Evolutionary conservation across 106 monocot genomes (phyloP).

Genomic region (Allium fistulosum): DNA sequence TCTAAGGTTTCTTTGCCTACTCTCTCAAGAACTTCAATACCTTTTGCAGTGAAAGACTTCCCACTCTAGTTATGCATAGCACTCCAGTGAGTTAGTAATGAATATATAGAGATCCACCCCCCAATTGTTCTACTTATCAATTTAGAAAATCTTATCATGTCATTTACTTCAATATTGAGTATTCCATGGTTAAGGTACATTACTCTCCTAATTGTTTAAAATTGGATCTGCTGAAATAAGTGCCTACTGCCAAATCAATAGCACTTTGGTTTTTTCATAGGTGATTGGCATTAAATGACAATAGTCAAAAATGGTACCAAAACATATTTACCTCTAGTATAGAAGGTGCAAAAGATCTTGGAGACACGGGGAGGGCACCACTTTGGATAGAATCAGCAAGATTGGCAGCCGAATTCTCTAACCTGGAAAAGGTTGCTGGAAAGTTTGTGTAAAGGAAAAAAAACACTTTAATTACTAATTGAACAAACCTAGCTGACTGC

Average conservation of each 20-base stretch:
- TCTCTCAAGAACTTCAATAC: conserved; percentile 77
- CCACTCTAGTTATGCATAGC: conserved; percentile 34
- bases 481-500: too few relatives aligned
- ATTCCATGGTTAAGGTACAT: too few relatives aligned
- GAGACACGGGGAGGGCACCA: conserved; percentile 40
- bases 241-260: too few relatives aligned
- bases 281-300: too few relatives aligned
- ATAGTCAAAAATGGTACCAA: too few relatives aligned
- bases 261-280: too few relatives aligned
- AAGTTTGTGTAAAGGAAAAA: background rate
- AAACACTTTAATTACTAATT: too few relatives aligned
- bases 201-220: too few relatives aligned
- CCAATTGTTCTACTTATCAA: too few relatives aligned
- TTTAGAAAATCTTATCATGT: too few relatives aligned
- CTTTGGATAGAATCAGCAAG: conserved; percentile 75
- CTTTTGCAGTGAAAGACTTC: conserved; percentile 69
- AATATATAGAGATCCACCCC: background rate
- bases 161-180: too few relatives aligned
- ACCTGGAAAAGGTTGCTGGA: conserved; percentile 19
- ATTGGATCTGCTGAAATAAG: too few relatives aligned
- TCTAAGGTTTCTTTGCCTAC: conserved; percentile 96
- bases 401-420: conserved; percentile 77
- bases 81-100: background rate
- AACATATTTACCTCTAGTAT: conserved; percentile 57
- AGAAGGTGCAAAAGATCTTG: conserved; percentile 57